Evolutionary conservation across 2,329 filamentous ascomycete genomes (phyloP), one percentile per base, ranked within the genome.

Genomic region (Leptographium procerum): DNA sequence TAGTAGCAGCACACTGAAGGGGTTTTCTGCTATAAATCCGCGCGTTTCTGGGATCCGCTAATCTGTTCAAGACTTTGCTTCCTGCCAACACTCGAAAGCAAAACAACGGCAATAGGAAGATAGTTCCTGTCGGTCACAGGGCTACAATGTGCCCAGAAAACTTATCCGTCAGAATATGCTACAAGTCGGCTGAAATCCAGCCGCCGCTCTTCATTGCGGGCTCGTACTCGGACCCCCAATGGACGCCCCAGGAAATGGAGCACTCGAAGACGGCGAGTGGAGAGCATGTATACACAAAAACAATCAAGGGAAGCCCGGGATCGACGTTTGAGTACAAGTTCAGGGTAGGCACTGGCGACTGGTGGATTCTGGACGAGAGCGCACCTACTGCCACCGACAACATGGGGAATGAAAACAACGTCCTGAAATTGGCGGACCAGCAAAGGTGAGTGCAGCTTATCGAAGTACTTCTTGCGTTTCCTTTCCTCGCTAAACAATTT

Each of bases 251-350:
- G 52, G 84, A 89, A 71, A 88, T 91, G 86, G 69, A 80, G 11
- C 75, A 70, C 59, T 73, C 73, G 4, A 72, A 73, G 33, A 75
- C 78, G 11, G 71, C 75, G 4, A 72, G 78, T 40, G 80, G 78
- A n/a, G 74, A 84, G 57, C 72, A 82, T 59, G 67, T 77, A 14
- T 91, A 88, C 67, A 75, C 70, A 50, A 82, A 82, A 59, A 70
- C 76, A 1, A 74, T 89, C 51, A 68, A 76, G 40, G 75, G 80
- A 9, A 73, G 81, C 22, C 73, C 79, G 26, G 80, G 79, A 26
- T 77, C 80, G 52, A 78, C 82, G 59, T 82, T 89, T 63, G 83
- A 88, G 65, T 91, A 90, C 77, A 91, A 89, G 70, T 87, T 91
- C 64, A 80, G 85, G 33, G 73, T 87, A 40, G 86, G 86, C 11